Base-by-base conservation (phyloP, 495 filamentous ascomycete genomes). In the Lasiosphaeria miniovina region DNA sequence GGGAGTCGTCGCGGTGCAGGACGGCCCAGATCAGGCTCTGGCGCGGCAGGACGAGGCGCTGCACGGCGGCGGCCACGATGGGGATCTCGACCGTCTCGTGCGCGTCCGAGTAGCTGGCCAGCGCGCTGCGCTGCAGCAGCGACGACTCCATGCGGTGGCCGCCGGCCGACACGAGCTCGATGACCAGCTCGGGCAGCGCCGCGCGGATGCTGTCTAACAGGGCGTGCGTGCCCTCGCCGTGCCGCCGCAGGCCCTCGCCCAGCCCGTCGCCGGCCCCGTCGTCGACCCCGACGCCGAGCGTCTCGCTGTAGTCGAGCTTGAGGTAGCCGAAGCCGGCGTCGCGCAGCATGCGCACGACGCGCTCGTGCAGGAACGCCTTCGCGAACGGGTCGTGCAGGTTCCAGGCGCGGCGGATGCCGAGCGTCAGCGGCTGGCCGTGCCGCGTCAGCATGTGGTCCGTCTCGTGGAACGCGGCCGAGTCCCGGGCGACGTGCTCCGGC, bases 61-160 rank as follows among this genome's bases (percentile, higher is more conserved):
- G 53, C 0, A 55, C 34, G 40, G 53, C 36, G 9, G 53, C 53
- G 24, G 53, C 53, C 4, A 55, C 31, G 34, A 55, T 55, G 53
- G 53, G 53, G 12, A 55, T 55, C 53, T 55, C 53, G 53, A 55
- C n/a, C 5, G 17, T 55, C 53, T 55, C 53, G 24, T 55, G 53
- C 15, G 35, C 34, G 53, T 55, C 53, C 35, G 53, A 55, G 38
- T 41, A 55, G 36, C 53, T 55, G 17, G 14, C 31, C 53, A 41
- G 11, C 11, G 35, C 35, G 36, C 14, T 32, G 6, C 53, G 53
- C 53, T 55, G 53, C 15, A 55, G 53, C 15, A 55, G 43, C 34
- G 34, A 40, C 35, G 53, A 14, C 53, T 55, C 53, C 36, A 55
- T 40, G n/a, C 53, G 53, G 35, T 55, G 53, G 15, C 53, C 53